Base-by-base conservation (phyloP, 2,329 filamentous ascomycete genomes). In the Cryoendolithus antarcticus region DNA sequence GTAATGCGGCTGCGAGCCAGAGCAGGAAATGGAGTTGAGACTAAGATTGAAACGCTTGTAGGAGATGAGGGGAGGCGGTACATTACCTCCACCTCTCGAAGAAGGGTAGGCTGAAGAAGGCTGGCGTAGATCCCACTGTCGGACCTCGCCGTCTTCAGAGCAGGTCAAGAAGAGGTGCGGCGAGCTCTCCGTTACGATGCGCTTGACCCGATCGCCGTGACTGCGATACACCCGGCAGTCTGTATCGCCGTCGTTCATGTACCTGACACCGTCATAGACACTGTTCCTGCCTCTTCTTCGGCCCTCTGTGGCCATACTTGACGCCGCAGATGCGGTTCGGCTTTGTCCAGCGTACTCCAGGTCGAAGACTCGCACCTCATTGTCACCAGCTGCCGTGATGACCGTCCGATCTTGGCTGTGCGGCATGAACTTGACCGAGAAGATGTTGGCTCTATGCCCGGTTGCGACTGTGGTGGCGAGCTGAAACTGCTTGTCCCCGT, bases 371-470 rank as follows among this genome's bases (percentile, higher is more conserved):
- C 77, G 69, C 28, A 82, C 75, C 53, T 81, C 70, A 12, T 70
- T 67, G 52, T 79, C 75, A 32, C 75, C 75, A 10, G 77, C 76
- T 42, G 74, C 76, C 2, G 75, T 77, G 37, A 82, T 66, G 32
- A 82, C 62, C 12, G 74, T 81, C 21, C 70, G 65, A 51, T 82
- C 77, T 46, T 70, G 71, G n/a, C 75, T 77, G 50, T 80, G 74
- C 9, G 77, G 77, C 77, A 82, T 81, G 53, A 82, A 82, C 58
- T 81, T 81, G 57, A 81, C 75, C 6, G 74, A 79, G 62, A 82
- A 82, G 46, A 82, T 81, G 54, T 82, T 82, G 42, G 71, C 69
- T n/a, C 61, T 66, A 48, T 82, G 77, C 6, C 78, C 77, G 1
- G 77, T 80, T 35, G 67, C 55, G 19, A 80, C 68, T 6, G 74